Percentiles rank a stretch among this genome's conserved stretches.
Conservation (phyloP, 2,329 filamentous ascomycete genomes). For the Paecilomyces variotii region DNA sequence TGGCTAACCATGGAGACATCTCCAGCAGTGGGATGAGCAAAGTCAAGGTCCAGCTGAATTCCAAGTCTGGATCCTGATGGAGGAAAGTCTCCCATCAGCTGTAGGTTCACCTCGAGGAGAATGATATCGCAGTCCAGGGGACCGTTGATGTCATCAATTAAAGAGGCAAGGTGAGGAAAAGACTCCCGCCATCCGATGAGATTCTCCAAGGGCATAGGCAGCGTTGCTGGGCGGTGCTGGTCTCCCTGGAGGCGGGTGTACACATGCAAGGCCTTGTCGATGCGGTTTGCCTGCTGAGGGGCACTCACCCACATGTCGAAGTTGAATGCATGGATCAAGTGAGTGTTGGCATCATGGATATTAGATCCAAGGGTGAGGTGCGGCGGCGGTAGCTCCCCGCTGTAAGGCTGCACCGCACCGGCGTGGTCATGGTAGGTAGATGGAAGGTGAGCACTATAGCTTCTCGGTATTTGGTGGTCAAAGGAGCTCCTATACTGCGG, state of each 20-base stretch:
- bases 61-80: conserved; percentile 33
- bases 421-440: conserved; percentile 23
- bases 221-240: conserved; percentile 23
- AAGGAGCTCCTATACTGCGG: conserved; percentile 26
- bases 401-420: conserved; percentile 24
- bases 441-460: conserved; percentile 19
- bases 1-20: conserved; percentile 25
- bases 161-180: conserved; percentile 32
- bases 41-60: conserved; percentile 36
- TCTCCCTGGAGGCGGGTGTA: conserved; percentile 37
- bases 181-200: conserved; percentile 31
- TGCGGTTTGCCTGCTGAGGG: conserved; percentile 25
- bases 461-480: conserved; percentile 22
- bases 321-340: conserved; percentile 27
- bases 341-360: conserved; percentile 20
- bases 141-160: conserved; percentile 25
- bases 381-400: conserved; percentile 25
- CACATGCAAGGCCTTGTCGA: conserved; percentile 34
- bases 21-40: conserved; percentile 24
- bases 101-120: conserved; percentile 35
- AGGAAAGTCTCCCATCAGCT: conserved; percentile 38
- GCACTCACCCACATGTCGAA: conserved; percentile 42
- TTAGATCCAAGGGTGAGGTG: conserved; percentile 26
- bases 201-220: conserved; percentile 33
- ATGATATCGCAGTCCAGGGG: conserved; percentile 35